Evolutionary conservation across 495 filamentous ascomycete species (phyloP), one percentile per base, ranked within the genome.

Genomic region (Cercophora newfieldiana): DNA sequence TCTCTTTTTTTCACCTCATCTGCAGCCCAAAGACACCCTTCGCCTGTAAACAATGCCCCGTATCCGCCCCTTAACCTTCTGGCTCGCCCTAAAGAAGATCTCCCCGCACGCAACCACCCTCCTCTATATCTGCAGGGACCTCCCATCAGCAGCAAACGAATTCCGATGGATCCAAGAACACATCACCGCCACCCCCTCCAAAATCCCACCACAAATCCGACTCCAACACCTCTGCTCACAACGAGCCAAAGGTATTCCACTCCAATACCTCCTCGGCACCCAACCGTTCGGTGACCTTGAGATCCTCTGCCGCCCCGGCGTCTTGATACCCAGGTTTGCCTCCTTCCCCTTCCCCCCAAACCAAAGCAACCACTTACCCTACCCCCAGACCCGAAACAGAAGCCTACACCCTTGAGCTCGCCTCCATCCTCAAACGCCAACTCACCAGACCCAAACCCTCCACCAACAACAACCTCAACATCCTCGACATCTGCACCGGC

Each of bases 401-500:
- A 72, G 80, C 87, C 2, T 89, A 87, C 74, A 87, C 86, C 8
- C 72, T 79, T 18, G 74, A 87, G 67, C 79, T 93, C 8, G 84
- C 85, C 25, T 65, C 78, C 3, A 57, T 86, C 28, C 72, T 90
- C n/a, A 24, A 30, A 33, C 59, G 28, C 58, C 19, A 67, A 24
- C 28, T 22, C 64, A 57, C 51, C 7, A 7, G 37, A 58, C 66
- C 29, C 33, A 44, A 26, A 66, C 24, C 44, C 58, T 37, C 51
- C n/a, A n/a, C n/a, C n/a, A n/a, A n/a, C n/a, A n/a, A n/a, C n/a
- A n/a, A n/a, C 65, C 66, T 95, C 7, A 83, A 81, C 29, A 82
- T 97, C 24, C 72, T 97, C 1, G 95, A 99, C 75, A 77, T 97
- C 26, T 98, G 95, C 74, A 91, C 91, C 0, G 95, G 95, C 3